Evolutionary conservation across 495 filamentous ascomycete species (phyloP).

Genomic region (Talaromyces trachyspermus): DNA sequence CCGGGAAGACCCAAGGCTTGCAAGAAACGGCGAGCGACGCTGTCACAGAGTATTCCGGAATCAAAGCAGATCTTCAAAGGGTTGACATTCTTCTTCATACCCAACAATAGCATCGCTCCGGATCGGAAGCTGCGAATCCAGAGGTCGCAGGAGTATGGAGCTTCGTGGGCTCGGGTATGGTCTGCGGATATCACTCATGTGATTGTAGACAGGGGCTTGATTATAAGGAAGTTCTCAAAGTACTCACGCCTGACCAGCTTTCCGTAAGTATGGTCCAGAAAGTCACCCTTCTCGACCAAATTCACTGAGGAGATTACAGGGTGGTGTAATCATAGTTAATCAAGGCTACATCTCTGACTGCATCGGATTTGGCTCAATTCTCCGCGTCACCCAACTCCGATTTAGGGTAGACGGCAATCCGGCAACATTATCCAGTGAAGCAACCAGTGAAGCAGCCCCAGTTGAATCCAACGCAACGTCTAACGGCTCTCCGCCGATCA

Average conservation of each 20-base stretch:
- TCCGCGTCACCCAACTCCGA: slow-evolving; percentile 49
- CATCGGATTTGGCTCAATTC: slow-evolving; percentile 49
- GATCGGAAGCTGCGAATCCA: slow-evolving; percentile 62
- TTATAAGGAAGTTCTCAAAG: slow-evolving; percentile 57
- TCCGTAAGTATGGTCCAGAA: slow-evolving; percentile 31
- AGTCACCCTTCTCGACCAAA: slow-evolving; percentile 2
- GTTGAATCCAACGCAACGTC: background rate
- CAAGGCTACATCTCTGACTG: slow-evolving; percentile 77
- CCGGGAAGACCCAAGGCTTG: background rate
- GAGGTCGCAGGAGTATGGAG: slow-evolving; percentile 71
- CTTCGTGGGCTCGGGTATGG: slow-evolving; percentile 53
- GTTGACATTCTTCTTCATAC: slow-evolving; percentile 70
- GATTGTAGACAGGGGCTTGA: slow-evolving; percentile 67
- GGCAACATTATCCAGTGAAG: slow-evolving; percentile 3
- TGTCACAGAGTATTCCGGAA: slow-evolving; percentile 44
- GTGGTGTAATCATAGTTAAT: slow-evolving; percentile 55
- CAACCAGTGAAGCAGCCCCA: background rate
- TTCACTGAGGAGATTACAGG: slow-evolving; percentile 31
- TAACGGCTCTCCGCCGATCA: slow-evolving; percentile 19
- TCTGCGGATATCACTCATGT: slow-evolving; percentile 56
- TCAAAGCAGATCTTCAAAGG: slow-evolving; percentile 57
- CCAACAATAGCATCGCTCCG: slow-evolving; percentile 64
- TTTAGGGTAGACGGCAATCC: slow-evolving; percentile 50
- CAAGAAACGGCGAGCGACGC: slow-evolving; percentile 23
- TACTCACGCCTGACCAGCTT: slow-evolving; percentile 44